Evolutionary conservation across 2,329 filamentous ascomycete genomes (phyloP), one percentile per base, ranked within the genome.

Genomic region (Epichloe hybrida): DNA sequence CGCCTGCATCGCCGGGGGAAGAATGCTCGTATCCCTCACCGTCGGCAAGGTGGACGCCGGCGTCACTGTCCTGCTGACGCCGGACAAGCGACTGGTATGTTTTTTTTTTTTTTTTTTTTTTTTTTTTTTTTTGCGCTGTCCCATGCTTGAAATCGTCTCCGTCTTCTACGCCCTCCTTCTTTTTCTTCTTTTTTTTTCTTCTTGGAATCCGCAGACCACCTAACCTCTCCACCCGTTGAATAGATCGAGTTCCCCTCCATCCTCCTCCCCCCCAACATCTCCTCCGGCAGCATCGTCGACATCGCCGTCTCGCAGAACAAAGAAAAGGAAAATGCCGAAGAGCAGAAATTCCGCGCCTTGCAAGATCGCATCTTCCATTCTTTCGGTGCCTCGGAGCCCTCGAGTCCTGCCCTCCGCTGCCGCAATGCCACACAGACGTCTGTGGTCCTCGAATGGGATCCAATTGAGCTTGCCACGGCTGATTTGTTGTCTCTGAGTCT

Each of bases 211-310:
- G 4, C 38, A 27, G n/a, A 37, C 31, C 35, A 5, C 17, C 21
- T 31, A 31, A 17, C 15, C n/a, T 31, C n/a, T 31, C 9, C 17
- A 20, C 11, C 23, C 3, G 31, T 38, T 17, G n/a, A 15, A 15
- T 66, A 97, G 91, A 97, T 98, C 66, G 93, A 98, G 67, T 98
- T 98, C 64, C 93, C 93, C 37, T 97, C 93, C 45, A 95, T 98
- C 58, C 86, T 98, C 47, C 83, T 98, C 15, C 93, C 93, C 93
- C 86, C 87, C 55, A 90, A 95, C 66, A 98, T 98, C 68, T 84
- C 88, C 55, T 95, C 89, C 15, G 93, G 93, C 59, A 94, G 87
- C 66, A 97, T 98, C 62, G 93, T 98, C 67, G 93, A 98, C 69
- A 97, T 98, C 69, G 89, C 88, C 54, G 93, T 98, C 58, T 77